These are phyloP conservation scores for Rhexocercosporidium sp. DNA, from an alignment of 2,329 filamentous ascomycete species.

Conservation along the genomic window DNA sequence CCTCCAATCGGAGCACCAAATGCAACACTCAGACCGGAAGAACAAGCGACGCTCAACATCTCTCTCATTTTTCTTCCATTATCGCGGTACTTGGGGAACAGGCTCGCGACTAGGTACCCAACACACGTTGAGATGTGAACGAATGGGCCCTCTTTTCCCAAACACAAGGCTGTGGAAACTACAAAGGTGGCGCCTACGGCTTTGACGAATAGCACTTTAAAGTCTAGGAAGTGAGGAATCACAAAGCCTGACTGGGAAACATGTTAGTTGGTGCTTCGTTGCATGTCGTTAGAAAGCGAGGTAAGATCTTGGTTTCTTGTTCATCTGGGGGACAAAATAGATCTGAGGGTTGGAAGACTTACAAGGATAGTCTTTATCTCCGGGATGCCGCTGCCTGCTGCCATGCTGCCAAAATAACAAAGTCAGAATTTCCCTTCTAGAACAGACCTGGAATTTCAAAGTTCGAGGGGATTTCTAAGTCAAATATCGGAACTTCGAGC, in stretches of 20 bases:
- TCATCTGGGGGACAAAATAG: no score
- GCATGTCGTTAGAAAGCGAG: background rate
- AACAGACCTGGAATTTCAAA: background rate
- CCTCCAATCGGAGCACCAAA: constrained; percentile 67
- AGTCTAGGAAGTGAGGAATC: constrained; percentile 60
- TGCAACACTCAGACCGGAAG: constrained; percentile 60
- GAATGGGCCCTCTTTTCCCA: constrained; percentile 67
- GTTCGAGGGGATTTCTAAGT: background rate
- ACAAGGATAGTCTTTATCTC: constrained; percentile 60
- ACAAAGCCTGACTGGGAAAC: constrained; percentile 55
- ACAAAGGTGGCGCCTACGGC: constrained; percentile 63
- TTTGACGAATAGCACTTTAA: constrained; percentile 61
- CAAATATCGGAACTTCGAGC: no score
- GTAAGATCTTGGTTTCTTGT: background rate
- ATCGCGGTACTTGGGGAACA: constrained; percentile 61
- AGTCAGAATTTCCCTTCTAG: background rate
- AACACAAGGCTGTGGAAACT: constrained; percentile 62
- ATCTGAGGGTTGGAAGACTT: constrained; percentile 36
- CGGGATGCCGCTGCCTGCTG: constrained; percentile 62
- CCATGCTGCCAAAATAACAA: constrained; percentile 46
- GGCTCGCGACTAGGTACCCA: constrained; percentile 55
- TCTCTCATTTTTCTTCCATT: constrained; percentile 64
- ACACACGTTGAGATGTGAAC: constrained; percentile 65
- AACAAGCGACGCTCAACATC: constrained; percentile 61
- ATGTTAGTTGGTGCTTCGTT: background rate